Percentiles rank a stretch among this genome's conserved stretches.
Evolutionary conservation across 352 stramenopile genomes (phyloP).

Genomic region (Phytophthora hibernalis): DNA sequence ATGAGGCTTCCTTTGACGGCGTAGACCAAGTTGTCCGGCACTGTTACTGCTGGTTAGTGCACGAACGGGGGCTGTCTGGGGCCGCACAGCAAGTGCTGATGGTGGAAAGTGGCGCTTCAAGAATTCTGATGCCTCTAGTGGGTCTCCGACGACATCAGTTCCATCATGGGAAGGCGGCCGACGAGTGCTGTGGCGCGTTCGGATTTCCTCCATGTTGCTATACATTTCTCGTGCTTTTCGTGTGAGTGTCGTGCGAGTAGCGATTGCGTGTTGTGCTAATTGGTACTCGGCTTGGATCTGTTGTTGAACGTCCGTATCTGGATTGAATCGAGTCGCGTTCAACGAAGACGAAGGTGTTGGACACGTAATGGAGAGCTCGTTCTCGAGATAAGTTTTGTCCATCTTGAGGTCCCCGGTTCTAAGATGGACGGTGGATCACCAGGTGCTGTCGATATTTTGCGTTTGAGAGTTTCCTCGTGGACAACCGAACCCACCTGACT

Average conservation of each 20-base stretch:
- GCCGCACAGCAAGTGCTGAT: slow-evolving; percentile 40
- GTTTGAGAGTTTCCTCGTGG: slow-evolving; percentile 44
- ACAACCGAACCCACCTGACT: slow-evolving; percentile 49
- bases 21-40: slow-evolving; percentile 7
- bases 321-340: slow-evolving; percentile 13
- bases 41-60: slow-evolving; percentile 13
- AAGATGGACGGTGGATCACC: slow-evolving; percentile 39
- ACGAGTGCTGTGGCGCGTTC: slow-evolving; percentile 15
- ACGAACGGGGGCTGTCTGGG: slow-evolving; percentile 53
- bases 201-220: slow-evolving; percentile 44
- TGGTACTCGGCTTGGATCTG: slow-evolving; percentile 52
- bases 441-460: slow-evolving; percentile 24
- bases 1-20: slow-evolving; percentile 1
- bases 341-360: slow-evolving; percentile 24
- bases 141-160: slow-evolving; percentile 10
- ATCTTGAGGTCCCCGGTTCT: slow-evolving; percentile 57
- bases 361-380: slow-evolving; percentile 57
- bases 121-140: slow-evolving; percentile 56
- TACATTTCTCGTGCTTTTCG: slow-evolving; percentile 68
- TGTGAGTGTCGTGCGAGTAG: slow-evolving; percentile 50
- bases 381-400: slow-evolving; percentile 67
- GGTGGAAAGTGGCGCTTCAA: slow-evolving; percentile 55
- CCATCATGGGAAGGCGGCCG: slow-evolving; percentile 3
- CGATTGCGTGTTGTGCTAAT: slow-evolving; percentile 46
- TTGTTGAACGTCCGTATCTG: slow-evolving; percentile 41